Base-by-base conservation (phyloP, 164 flowering plant genomes). In the Akebia trifoliata region DNA sequence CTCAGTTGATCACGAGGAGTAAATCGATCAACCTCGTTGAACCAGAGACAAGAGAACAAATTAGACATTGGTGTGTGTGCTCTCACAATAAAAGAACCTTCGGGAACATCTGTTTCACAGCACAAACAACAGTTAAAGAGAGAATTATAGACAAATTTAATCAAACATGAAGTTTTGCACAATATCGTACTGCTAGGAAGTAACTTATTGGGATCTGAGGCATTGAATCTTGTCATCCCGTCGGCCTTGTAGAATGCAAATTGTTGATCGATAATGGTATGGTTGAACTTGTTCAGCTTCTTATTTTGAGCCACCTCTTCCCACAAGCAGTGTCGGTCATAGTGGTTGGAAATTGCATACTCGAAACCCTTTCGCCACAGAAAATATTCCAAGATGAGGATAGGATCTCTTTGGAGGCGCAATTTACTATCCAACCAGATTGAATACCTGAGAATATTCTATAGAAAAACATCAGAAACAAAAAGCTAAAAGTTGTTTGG, bases 31-130 rank as follows among this genome's bases (percentile, higher is more conserved):
- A 94, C 92, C 69, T 94, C 99, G 62, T 88, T 94, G 68, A 88
- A 94, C 99, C 99, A 94, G 59, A 94, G 99, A 71, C 97, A 94
- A 21, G 96, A 86, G 69, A 94, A 94, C 73, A 94, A 68, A 60
- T 94, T 94, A 61, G 97, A 87, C 96, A 94, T 94, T n/a, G 99
- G 97, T 3, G 96, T 88, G 67, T 94, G 99, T 1, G 88, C 99
- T 68, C 99, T 80, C 34, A 90, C 78, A 62, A 94, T 94, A 62
- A 94, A 77, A 50, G 96, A 94, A 1, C 99, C 99, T 76, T 94
- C 99, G 35, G 99, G 99, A 21, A 94, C 99, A 83, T 94, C 99
- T 94, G 86, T 39, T n/a, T 57, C 60, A 51, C 31, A 55, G 54
- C 40, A 57, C 22, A 60, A 56, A 24, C 48, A 56, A 25, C 5